phyloP scores from a whole-genome alignment of 805 yeast species.

The Millerago galiae region DNA sequence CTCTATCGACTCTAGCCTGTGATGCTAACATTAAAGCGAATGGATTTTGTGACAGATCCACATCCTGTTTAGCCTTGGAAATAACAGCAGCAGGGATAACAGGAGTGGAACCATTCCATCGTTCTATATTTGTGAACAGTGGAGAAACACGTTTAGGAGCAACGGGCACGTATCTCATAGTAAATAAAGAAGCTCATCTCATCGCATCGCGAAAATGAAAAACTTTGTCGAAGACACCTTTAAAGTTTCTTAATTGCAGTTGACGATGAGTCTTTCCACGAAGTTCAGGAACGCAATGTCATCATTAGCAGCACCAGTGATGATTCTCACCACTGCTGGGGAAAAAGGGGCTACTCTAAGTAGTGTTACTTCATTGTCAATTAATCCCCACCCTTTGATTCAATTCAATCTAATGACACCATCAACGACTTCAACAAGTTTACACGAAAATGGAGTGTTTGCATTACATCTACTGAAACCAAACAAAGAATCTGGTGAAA shows the following conservation, averaged over 20 bases:
- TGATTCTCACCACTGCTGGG: constrained; percentile 50
- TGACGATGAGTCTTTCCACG: background rate
- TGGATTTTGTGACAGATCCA: constrained; percentile 23
- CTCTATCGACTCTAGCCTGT: constrained; percentile 36
- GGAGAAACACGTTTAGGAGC: constrained; percentile 10
- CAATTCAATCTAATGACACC: constrained; percentile 88
- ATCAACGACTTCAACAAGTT: constrained; percentile 63
- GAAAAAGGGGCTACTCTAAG: constrained; percentile 79
- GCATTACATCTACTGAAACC: constrained; percentile 79
- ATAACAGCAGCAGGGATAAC: background rate
- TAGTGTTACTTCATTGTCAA: constrained; percentile 76
- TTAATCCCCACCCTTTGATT: constrained; percentile 68
- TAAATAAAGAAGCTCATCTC: background rate
- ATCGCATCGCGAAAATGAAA: background rate
- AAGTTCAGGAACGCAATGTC: constrained; percentile 35
- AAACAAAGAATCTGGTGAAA: constrained; percentile 39
- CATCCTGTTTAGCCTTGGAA: constrained; percentile 9
- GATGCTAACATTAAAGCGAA: constrained; percentile 35
- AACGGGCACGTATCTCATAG: constrained; percentile 8
- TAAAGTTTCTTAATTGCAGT: background rate
- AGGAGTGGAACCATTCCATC: constrained; percentile 9
- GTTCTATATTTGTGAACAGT: constrained; percentile 4
- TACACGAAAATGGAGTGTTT: constrained; percentile 52
- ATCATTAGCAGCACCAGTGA: constrained; percentile 44
- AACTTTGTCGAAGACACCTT: constrained; percentile 1